Percentiles rank a stretch among this genome's conserved stretches.
Evolutionary conservation across 106 monocot genomes (phyloP).

Genomic region (Dendrobium nobile): DNA sequence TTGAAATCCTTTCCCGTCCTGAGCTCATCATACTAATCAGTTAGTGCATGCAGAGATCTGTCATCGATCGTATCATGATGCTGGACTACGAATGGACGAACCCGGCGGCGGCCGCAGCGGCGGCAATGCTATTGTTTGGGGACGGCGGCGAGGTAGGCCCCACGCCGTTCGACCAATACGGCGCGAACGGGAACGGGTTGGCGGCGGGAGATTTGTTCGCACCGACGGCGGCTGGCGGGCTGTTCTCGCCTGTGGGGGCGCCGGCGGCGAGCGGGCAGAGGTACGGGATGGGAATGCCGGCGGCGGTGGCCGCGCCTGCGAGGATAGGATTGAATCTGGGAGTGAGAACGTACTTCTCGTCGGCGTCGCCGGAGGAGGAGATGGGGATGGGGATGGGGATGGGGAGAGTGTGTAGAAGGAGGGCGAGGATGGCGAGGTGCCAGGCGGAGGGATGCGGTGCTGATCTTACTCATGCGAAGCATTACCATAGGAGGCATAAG

Average conservation of each 20-base stretch:
- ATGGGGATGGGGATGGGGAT: conserved; percentile 18
- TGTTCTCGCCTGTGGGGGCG: conserved; percentile 1
- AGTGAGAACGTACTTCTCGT: conserved; percentile 33
- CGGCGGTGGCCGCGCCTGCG: conserved; percentile 5
- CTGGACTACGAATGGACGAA: conserved; percentile 32
- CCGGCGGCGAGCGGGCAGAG: conserved; percentile 4
- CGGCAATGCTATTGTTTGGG: conserved; percentile 22
- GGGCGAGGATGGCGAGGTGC: conserved; percentile 38
- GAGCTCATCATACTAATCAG: background rate
- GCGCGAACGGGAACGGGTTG: background rate
- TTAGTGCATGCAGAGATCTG: background rate
- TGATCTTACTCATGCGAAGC: conserved; percentile 66
- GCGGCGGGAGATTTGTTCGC: conserved; percentile 1
- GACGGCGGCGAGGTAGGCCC: background rate
- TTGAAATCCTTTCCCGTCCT: background rate
- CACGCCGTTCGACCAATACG: conserved; percentile 13
- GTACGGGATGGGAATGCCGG: conserved; percentile 12
- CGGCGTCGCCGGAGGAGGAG: conserved; percentile 23
- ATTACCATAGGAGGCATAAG: conserved; percentile 81
- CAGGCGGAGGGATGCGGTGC: conserved; percentile 72
- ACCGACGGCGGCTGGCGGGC: background rate
- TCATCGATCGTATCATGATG: conserved; percentile 7
- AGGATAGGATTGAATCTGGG: conserved; percentile 36
- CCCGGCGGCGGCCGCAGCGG: conserved; percentile 16
- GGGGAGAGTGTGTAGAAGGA: conserved; percentile 19